Evolutionary conservation across 2,329 filamentous ascomycete species (phyloP), one percentile per base, ranked within the genome.

Genomic region (Rasamsonia emersonii): DNA sequence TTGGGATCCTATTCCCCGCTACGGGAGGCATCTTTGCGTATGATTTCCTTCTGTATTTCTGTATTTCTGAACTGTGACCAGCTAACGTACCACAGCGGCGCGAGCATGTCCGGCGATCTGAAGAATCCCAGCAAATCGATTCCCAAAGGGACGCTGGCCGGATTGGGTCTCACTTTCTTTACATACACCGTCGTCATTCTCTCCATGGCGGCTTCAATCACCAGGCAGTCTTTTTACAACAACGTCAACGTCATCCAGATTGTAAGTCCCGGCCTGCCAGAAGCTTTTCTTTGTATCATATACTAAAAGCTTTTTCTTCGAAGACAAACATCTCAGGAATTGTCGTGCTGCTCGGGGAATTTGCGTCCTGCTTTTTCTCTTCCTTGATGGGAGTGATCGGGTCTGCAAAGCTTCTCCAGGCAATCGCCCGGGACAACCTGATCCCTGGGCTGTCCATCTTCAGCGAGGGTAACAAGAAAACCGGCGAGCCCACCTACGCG

Each of bases 101-200:
- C 86, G 5, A 89, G 83, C 45, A 93, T 93, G 86, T 93, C 85
- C 5, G 86, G 86, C 11, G 85, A 93, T 51, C 59, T 93, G 30
- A 81, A 74, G 40, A 79, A 86, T 41, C 86, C 86, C 0, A 89
- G 83, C 65, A 84, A 79, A 54, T 75, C 84, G 1, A 93, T 93
- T 32, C 86, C 86, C 0, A 79, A 75, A 40, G 86, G 86, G n/a
- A 93, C 86, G 0, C 61, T 93, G 1, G 82, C 77, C 59, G 84
- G 84, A 3, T 75, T 89, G 53, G 62, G 74, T 8, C 71, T 86
- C 15, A 93, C 86, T 0, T 83, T 93, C 44, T 53, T 81, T 33
- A 68, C 80, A 4, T 93, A 93, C 52, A 63, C 82, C 5, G 46
- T 86, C 16, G 84, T 93, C 29, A 80, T 89, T 28, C 46, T 93